Base-by-base conservation (phyloP, 768 basidiomycete species). In the Podaxis sp. region DNA sequence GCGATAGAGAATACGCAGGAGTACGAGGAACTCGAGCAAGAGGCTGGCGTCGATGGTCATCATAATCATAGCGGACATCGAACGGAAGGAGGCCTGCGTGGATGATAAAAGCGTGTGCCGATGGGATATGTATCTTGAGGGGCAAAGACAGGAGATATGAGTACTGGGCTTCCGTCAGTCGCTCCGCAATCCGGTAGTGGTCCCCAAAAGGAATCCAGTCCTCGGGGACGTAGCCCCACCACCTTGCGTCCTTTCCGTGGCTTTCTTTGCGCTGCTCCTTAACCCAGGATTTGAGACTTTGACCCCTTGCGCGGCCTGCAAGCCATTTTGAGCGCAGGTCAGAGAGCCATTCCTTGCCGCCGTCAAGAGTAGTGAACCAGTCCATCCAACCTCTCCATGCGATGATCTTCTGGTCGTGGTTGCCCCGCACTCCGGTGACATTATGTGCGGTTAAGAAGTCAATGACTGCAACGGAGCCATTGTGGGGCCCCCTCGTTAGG, bases 341-440 rank as follows among this genome's bases (percentile, higher is more conserved):
- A n/a, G 72, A 65, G 5, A 95, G 79, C 87, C 92, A 95, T 26
- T 77, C 70, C 26, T 57, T 69, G 1, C 79, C 82, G n/a, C 78
- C 82, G 6, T 78, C 74, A 26, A 81, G 71, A 7, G 73, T 64
- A 13, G 73, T 65, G 61, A 96, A 86, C 93, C 93, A 96, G 17
- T 89, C 79, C 56, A 92, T 82, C 93, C 94, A 99, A 1, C 81
- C 77, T 26, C 87, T 81, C 96, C 96, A 97, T 75, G 96, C 91
- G 51, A 98, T 82, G 49, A 95, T 85, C 65, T 83, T 83, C 74
- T 98, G 94, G 76, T 99, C 96, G 70, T 98, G 93, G 72, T 99
- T 99, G 0, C 96, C 96, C 33, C 96, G 86, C 2, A 97, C 93
- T 15, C 94, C 95, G 24, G 82, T 82, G 48, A 93, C 79, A 56